Base-by-base conservation (phyloP, 2,329 filamentous ascomycete species). In the Arachnomyces sp. region DNA sequence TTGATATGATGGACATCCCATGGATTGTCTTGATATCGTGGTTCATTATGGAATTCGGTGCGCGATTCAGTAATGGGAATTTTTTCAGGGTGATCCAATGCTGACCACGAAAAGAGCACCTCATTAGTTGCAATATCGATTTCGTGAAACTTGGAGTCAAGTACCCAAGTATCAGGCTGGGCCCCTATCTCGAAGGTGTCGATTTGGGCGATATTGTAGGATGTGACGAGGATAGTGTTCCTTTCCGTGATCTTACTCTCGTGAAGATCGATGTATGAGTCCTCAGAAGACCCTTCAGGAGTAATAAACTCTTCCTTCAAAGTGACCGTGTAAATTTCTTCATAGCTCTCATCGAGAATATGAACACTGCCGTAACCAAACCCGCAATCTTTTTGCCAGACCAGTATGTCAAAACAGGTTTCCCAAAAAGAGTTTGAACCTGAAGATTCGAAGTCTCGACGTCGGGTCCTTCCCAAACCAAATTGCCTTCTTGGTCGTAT, bases 101-200 rank as follows among this genome's bases (percentile, higher is more conserved):
- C 67, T 20, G 60, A 59, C 70, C 70, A 73, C 47, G 68, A 53
- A 47, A 69, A 72, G 9, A 70, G 45, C 0, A 68, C 54, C 2
- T 64, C 50, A 12, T 61, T 60, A 0, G 62, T 68, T 30, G 61
- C 63, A 31, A 71, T 59, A 38, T 69, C 59, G 17, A 72, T 49
- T 50, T 73, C 69, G 43, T 71, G 66, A 42, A 72, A 67, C 1
- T 63, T 40, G 12, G 60, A 52, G 41, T 68, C 64, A 20, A 47
- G 53, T 46, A 64, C 63, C 63, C 63, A 67, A 47, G 57, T 68
- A 4, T 56, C 38, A 15, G 53, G 39, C 2, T 50, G 49, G 3
- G 63, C 61, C 11, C 59, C 65, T 3, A 67, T 49, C 4, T 50
- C 46, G 7, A 51, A 54, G 6, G 73, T 56, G 43, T 72, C 61